Evolutionary conservation across 2,329 filamentous ascomycete species (phyloP).

Genomic region (Alternaria gansuensis): DNA sequence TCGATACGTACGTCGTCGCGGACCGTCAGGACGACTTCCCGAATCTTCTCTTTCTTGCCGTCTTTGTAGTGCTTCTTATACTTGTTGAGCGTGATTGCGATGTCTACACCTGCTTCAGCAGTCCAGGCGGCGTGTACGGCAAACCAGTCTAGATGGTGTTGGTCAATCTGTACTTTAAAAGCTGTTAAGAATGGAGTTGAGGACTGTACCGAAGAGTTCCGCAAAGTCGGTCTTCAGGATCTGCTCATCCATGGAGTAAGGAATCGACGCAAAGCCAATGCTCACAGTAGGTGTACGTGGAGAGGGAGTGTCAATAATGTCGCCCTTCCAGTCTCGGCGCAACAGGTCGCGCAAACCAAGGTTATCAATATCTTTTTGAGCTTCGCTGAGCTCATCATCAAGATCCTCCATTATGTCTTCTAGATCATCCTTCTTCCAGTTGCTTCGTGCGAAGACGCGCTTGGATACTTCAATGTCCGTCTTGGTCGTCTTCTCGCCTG

Average conservation of each 20-base stretch:
- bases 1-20: conserved; percentile 58
- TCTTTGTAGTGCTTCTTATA: conserved; percentile 55
- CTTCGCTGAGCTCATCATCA: conserved; percentile 52
- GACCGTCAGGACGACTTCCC: conserved; percentile 59
- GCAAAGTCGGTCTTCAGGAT: conserved; percentile 58
- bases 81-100: conserved; percentile 58
- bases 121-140: conserved; percentile 61
- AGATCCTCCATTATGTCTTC: conserved; percentile 56
- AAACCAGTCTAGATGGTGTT: conserved; percentile 53
- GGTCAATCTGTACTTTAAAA: not conserved
- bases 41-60: conserved; percentile 57
- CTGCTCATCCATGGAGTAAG: conserved; percentile 58
- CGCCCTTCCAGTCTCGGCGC: conserved; percentile 60
- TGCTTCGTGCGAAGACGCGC: conserved; percentile 55
- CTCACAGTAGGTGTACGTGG: conserved; percentile 58
- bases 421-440: conserved; percentile 54
- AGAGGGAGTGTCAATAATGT: conserved; percentile 58
- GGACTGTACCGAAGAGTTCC: conserved; percentile 52
- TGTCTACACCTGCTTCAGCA: conserved; percentile 56
- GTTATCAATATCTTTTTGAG: conserved; percentile 56
- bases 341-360: conserved; percentile 57
- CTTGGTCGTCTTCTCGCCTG: conserved; percentile 48
- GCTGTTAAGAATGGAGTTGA: no score
- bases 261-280: conserved; percentile 59
- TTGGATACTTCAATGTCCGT: conserved; percentile 53